phyloP scores from a whole-genome alignment of 2,329 filamentous ascomycete genomes.

The Aspergillus tanneri region DNA sequence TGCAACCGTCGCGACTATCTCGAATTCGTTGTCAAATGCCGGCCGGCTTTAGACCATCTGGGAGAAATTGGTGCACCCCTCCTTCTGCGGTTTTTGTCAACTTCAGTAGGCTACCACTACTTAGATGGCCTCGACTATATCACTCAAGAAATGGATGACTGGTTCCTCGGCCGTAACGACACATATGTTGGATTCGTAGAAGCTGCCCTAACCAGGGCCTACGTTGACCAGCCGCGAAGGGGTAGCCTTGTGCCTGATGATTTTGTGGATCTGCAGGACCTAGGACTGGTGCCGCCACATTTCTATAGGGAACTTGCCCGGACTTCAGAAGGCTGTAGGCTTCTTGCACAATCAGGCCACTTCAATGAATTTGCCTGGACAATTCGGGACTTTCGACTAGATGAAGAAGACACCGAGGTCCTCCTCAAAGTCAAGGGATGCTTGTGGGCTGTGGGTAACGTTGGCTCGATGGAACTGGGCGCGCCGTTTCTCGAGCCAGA shows the following conservation, averaged over 20 bases:
- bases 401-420: slow-evolving; percentile 78
- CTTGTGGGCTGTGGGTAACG: slow-evolving; percentile 96
- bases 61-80: slow-evolving; percentile 95
- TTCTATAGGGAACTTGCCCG: slow-evolving; percentile 95
- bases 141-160: slow-evolving; percentile 99
- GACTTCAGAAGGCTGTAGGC: slow-evolving; percentile 85
- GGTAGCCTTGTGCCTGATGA: slow-evolving; percentile 54
- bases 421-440: slow-evolving; percentile 95
- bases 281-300: slow-evolving; percentile 77
- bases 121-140: slow-evolving; percentile 97
- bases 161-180: slow-evolving; percentile 96
- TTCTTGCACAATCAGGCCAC: slow-evolving; percentile 89
- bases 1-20: slow-evolving; percentile 89
- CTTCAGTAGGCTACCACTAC: slow-evolving; percentile 96
- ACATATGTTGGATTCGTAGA: slow-evolving; percentile 93
- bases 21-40: slow-evolving; percentile 95
- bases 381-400: slow-evolving; percentile 82
- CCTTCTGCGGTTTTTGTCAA: slow-evolving; percentile 87
- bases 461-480: slow-evolving; percentile 96
- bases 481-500: slow-evolving; percentile 89
- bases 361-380: slow-evolving; percentile 91
- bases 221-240: slow-evolving; percentile 56
- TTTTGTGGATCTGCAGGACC: slow-evolving; percentile 59
- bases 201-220: slow-evolving; percentile 86
- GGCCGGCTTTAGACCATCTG: slow-evolving; percentile 88